A percentile compares a stretch with the other conserved stretches of the same genome.
phyloP scores from a whole-genome alignment of 768 basidiomycete species.

The Macrolepiota albuminosa region DNA sequence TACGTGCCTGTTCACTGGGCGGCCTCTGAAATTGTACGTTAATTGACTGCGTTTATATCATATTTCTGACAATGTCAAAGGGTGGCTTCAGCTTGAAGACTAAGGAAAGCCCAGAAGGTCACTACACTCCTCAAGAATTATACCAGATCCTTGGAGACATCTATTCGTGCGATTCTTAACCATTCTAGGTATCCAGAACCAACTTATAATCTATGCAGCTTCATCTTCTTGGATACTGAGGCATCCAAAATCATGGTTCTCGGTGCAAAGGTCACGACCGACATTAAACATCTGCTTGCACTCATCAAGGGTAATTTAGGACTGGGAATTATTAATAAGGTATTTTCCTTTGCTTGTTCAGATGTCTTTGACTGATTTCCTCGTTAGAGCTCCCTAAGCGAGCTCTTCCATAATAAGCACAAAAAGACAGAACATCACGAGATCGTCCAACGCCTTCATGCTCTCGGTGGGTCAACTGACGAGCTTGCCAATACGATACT shows the following conservation, averaged over 20 bases:
- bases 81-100: conserved; percentile 71
- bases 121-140: conserved; percentile 57
- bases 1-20: conserved; percentile 66
- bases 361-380: conserved; percentile 19
- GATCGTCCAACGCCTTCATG: conserved; percentile 53
- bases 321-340: conserved; percentile 37
- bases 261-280: conserved; percentile 42
- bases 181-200: not conserved
- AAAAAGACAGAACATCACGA: conserved; percentile 45
- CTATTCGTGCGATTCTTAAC: conserved; percentile 47
- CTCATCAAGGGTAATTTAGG: conserved; percentile 53
- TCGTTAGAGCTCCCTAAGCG: conserved; percentile 32
- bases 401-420: conserved; percentile 41
- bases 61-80: conserved; percentile 28
- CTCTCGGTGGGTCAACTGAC: conserved; percentile 51
- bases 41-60: not conserved
- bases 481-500: conserved; percentile 65
- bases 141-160: conserved; percentile 64
- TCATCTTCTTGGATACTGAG: conserved; percentile 72
- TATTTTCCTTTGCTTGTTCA: conserved; percentile 17
- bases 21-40: conserved; percentile 55
- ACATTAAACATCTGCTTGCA: conserved; percentile 48
- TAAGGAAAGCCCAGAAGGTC: conserved; percentile 45
- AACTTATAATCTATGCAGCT: conserved; percentile 36
- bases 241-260: conserved; percentile 52